Conservation (phyloP, 805 yeast species). For the Blastobotrys peoriensis region DNA sequence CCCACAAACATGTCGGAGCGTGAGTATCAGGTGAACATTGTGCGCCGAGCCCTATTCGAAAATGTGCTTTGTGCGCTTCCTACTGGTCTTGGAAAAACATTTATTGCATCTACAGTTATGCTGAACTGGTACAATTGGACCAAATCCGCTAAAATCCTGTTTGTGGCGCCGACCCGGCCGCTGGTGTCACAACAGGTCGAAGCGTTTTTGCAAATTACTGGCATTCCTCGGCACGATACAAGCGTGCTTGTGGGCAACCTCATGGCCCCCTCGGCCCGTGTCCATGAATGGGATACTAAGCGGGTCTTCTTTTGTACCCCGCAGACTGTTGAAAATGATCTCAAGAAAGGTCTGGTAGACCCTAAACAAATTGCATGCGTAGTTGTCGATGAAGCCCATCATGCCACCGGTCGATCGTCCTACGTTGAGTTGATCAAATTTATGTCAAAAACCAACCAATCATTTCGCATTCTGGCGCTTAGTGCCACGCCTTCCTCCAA, state of each 20-base stretch:
- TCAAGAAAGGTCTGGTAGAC: constrained; percentile 64
- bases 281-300: constrained; percentile 68
- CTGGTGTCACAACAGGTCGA: constrained; percentile 93
- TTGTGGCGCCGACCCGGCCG: constrained; percentile 97
- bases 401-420: constrained; percentile 86
- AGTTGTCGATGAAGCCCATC: constrained; percentile 93
- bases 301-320: constrained; percentile 92
- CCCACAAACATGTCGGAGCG: constrained; percentile 82
- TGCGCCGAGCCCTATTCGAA: constrained; percentile 59
- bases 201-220: constrained; percentile 84
- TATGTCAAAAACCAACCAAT: constrained; percentile 53
- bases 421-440: constrained; percentile 76
- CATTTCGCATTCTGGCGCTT: constrained; percentile 73
- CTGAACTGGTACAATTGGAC: constrained; percentile 87
- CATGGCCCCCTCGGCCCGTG: constrained; percentile 47
- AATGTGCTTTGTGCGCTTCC: constrained; percentile 88
- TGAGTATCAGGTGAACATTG: constrained; percentile 84
- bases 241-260: constrained; percentile 59
- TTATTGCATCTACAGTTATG: constrained; percentile 92
- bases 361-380: constrained; percentile 70
- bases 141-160: constrained; percentile 66
- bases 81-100: constrained; percentile 96
- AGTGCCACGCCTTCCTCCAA: constrained; percentile 96
- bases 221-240: constrained; percentile 68
- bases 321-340: constrained; percentile 89